Base-by-base conservation (phyloP, 1,284 basidiomycete species). In the Moniliophthora roreri region DNA sequence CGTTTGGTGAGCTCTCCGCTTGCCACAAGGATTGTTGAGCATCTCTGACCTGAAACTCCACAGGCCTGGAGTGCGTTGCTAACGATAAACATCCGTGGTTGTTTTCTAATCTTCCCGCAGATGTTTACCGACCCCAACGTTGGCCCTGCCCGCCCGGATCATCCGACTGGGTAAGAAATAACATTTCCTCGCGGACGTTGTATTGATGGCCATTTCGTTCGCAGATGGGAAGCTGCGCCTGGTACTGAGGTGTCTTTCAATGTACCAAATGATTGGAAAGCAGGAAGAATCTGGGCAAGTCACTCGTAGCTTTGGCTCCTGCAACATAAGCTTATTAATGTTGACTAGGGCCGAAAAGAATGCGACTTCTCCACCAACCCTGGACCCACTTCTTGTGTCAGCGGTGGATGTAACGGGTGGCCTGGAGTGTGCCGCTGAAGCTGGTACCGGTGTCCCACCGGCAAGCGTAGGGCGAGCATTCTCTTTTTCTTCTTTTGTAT, bases 361-460 rank as follows among this genome's bases (percentile, higher is more conserved):
- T 58, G 56, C 37, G 53, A 58, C 34, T 58, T 58, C 36, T 66
- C 66, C 53, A 61, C 55, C 32, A 71, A 69, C 60, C 66, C 69
- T 2, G 75, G 72, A 8, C 70, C 76, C 1, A 72, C 66, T 21
- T 71, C 74, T 16, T 80, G 78, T 58, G 55, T 69, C 5, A 67
- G 69, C 46, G 78, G 77, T 50, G 75, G 74, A 18, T 77, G 75
- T 62, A 75, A 74, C 53, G 75, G 79, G n/a, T 28, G 79, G 79
- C 38, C 67, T 81, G 2, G 53, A 65, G 36, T 80, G 78, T 53
- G 72, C 74, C 58, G 54, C 63, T 4, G 54, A 61, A 48, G 69
- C 67, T 23, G 76, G 76, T 1, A 75, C 73, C 3, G n/a, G 72
- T 71, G 37, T 15, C 41, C 20, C 16, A 13, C 21, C 6, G 38